Evolutionary conservation across 108 stramenopile genomes (phyloP).

Genomic region (Chaetoceros tenuissimus): DNA sequence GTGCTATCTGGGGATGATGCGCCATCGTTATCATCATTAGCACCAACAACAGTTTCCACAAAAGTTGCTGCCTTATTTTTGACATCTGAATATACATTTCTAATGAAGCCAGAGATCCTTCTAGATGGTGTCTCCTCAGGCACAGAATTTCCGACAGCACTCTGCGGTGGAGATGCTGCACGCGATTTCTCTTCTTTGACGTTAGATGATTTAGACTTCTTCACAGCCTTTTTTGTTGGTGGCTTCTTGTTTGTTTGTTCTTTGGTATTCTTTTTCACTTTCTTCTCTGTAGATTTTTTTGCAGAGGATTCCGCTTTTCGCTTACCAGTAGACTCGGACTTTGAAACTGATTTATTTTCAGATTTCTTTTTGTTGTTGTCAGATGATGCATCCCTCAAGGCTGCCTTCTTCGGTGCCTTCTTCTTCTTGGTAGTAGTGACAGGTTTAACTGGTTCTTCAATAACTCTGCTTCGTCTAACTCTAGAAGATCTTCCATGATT

Average conservation of each 20-base stretch:
- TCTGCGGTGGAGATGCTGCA: neutral
- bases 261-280: neutral
- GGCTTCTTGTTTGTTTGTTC: neutral
- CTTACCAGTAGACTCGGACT: too few species aligned
- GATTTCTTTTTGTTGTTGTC: neutral
- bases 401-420: neutral
- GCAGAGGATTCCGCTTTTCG: neutral
- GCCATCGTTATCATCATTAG: too few species aligned
- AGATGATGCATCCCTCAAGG: neutral
- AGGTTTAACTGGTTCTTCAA: neutral
- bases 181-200: neutral
- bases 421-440: neutral
- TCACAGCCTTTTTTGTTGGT: neutral
- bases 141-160: neutral
- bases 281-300: neutral
- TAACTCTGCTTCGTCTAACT: neutral
- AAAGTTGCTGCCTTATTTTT: neutral
- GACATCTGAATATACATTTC: neutral
- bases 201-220: neutral
- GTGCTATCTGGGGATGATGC: too few species aligned
- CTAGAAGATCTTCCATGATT: neutral
- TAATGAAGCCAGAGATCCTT: neutral
- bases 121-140: neutral
- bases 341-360: too few species aligned
- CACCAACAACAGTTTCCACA: neutral